phyloP scores from a whole-genome alignment of 768 basidiomycete species.

The Pleurotus ostreatus region DNA sequence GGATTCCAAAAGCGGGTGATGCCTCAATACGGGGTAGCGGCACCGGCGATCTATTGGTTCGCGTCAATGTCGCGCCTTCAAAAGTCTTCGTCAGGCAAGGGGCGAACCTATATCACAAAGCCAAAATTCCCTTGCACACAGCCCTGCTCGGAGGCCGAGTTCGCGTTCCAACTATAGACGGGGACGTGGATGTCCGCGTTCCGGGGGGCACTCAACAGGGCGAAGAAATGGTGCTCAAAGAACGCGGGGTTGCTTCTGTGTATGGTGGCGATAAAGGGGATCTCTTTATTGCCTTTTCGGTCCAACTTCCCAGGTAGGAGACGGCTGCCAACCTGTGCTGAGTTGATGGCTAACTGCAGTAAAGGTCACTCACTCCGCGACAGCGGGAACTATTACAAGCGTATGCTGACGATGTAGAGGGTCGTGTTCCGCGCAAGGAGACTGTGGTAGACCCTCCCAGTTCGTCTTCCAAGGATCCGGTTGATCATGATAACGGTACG shows the following conservation, averaged over 20 bases:
- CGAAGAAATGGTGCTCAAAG: slow-evolving; percentile 93
- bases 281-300: slow-evolving; percentile 82
- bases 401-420: slow-evolving; percentile 93
- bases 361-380: slow-evolving; percentile 74
- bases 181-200: slow-evolving; percentile 91
- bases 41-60: slow-evolving; percentile 81
- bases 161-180: slow-evolving; percentile 90
- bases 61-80: slow-evolving; percentile 80
- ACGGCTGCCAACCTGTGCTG: background rate
- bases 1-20: slow-evolving; percentile 79
- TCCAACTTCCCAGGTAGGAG: slow-evolving; percentile 85
- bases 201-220: slow-evolving; percentile 94
- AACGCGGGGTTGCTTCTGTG: slow-evolving; percentile 72
- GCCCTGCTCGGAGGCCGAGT: slow-evolving; percentile 93
- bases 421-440: slow-evolving; percentile 28
- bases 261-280: slow-evolving; percentile 68
- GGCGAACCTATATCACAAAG: slow-evolving; percentile 84
- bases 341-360: background rate
- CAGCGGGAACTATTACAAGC: slow-evolving; percentile 87
- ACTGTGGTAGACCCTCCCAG: background rate
- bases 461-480: background rate
- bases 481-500: slow-evolving; percentile 67
- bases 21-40: slow-evolving; percentile 79
- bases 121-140: slow-evolving; percentile 84
- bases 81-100: slow-evolving; percentile 89